Percentiles rank a stretch among this genome's conserved stretches.
These are phyloP conservation scores for Metschnikowia dekortorum DNA, from an alignment of 805 yeast genomes.

Conservation along the genomic window DNA sequence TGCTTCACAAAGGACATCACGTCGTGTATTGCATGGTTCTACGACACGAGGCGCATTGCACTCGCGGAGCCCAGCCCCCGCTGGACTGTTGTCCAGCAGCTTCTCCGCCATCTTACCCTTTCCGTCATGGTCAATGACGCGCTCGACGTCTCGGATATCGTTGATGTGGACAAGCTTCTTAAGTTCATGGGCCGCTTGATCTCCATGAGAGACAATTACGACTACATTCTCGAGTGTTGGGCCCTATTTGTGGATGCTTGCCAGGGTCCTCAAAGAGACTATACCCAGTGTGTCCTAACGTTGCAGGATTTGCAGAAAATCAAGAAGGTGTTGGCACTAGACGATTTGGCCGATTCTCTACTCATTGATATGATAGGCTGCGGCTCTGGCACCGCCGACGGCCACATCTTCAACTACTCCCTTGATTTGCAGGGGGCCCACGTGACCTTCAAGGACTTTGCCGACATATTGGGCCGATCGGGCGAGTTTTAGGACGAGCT, in stretches of 20 bases:
- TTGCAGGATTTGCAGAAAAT: constrained; percentile 24
- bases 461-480: constrained; percentile 36
- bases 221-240: constrained; percentile 30
- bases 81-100: constrained; percentile 23
- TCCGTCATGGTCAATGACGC: constrained; percentile 14
- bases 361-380: constrained; percentile 42
- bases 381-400: constrained; percentile 24
- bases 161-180: constrained; percentile 39
- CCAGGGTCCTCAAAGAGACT: constrained; percentile 18
- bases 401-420: constrained; percentile 27
- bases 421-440: constrained; percentile 24
- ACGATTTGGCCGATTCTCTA: constrained; percentile 28
- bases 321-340: constrained; percentile 28
- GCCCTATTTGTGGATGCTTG: constrained; percentile 27
- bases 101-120: constrained; percentile 29
- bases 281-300: constrained; percentile 2
- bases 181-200: constrained; percentile 24
- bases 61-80: constrained; percentile 12
- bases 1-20: constrained; percentile 32
- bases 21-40: constrained; percentile 30
- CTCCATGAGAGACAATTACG: constrained; percentile 29
- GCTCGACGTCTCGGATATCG: constrained; percentile 31
- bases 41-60: constrained; percentile 16
- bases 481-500: constrained; percentile 29
- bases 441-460: constrained; percentile 37